A percentile compares a stretch with the other conserved stretches of the same genome.
phyloP scores from a whole-genome alignment of 768 basidiomycete genomes.

The Lentinula boryana region DNA sequence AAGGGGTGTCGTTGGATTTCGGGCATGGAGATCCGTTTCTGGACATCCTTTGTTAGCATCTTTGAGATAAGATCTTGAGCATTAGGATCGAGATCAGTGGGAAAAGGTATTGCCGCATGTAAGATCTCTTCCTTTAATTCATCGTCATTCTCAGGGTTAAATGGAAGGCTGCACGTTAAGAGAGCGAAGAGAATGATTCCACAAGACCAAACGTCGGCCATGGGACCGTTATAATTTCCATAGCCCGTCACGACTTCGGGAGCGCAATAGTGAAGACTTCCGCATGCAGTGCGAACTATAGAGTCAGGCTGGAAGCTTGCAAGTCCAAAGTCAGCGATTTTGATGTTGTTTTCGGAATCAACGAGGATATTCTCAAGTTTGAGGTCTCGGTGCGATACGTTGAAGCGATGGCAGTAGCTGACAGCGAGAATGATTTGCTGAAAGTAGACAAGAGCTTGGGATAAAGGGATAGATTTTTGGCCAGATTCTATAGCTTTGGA shows the following conservation, averaged over 20 bases:
- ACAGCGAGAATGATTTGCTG: conserved; percentile 91
- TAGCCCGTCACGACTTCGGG: conserved; percentile 85
- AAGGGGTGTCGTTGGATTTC: conserved; percentile 81
- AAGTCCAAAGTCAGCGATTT: conserved; percentile 98
- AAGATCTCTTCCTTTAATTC: conserved; percentile 79
- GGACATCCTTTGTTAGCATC: conserved; percentile 77
- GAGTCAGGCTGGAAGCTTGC: conserved; percentile 79
- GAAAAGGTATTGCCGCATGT: conserved; percentile 68
- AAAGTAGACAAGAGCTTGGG: conserved; percentile 81
- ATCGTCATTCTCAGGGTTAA: conserved; percentile 83
- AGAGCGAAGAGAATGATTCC: conserved; percentile 90
- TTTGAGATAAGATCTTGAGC: conserved; percentile 73
- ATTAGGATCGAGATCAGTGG: conserved; percentile 54
- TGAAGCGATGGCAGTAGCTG: conserved; percentile 91
- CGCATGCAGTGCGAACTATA: conserved; percentile 78
- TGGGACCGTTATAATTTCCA: conserved; percentile 72
- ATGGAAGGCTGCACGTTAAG: conserved; percentile 84
- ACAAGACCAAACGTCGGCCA: conserved; percentile 96
- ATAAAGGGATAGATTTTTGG: conserved; percentile 24
- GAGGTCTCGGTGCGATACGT: conserved; percentile 90
- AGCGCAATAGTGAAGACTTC: conserved; percentile 92
- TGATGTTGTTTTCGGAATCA: conserved; percentile 80
- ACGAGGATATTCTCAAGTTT: conserved; percentile 93
- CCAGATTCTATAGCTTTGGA: conserved; percentile 1
- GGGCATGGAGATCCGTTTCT: conserved; percentile 73